Base-by-base conservation (phyloP, 352 stramenopile species). In the Pythium monospermum region DNA sequence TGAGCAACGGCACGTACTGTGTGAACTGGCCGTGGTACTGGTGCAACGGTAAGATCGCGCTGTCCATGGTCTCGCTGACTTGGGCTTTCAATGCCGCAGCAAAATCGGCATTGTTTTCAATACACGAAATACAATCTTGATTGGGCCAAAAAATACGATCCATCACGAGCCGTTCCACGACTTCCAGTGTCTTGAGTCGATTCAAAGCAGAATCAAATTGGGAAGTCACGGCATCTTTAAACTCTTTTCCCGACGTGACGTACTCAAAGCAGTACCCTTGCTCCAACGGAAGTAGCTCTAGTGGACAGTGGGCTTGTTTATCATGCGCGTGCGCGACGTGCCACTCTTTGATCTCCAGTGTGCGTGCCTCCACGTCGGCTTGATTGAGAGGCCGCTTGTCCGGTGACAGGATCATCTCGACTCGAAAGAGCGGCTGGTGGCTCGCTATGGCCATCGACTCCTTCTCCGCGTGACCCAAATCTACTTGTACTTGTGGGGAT, bases 71-170 rank as follows among this genome's bases (percentile, higher is more conserved):
- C 8, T 41, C 48, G 8, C 59, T 46, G 3, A 97, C 74, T 1
- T 75, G 65, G 15, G 71, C 49, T 35, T 78, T 72, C 0, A 96
- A 56, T 0, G 56, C 41, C 8, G 53, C 35, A 6, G 95, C 75
- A 50, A 87, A 91, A 16, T 79, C 59, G 6, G 76, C 76, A 21
- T 59, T 77, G 31, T 71, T 67, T 45, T 94, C 74, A 2, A 97
- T 67, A 21, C 73, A 90, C n/a, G 68, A 67, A 23, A 98, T 93
- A 36, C 87, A 83, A 23, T 96, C 89, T 58, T 97, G 87, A 30
- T 95, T 91, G 2, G 85, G 83, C 94, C 94, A 98, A 47, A 98
- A 98, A 2, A 98, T 87, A 6, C 83, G 82, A 52, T 97, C 85
- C 93, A 98, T 98, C 22, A 98, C 91, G 1, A 95, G 60, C 13